These are phyloP conservation scores for Podaxis carcinomalis DNA, from an alignment of 768 basidiomycete genomes.

Conservation along the genomic window DNA sequence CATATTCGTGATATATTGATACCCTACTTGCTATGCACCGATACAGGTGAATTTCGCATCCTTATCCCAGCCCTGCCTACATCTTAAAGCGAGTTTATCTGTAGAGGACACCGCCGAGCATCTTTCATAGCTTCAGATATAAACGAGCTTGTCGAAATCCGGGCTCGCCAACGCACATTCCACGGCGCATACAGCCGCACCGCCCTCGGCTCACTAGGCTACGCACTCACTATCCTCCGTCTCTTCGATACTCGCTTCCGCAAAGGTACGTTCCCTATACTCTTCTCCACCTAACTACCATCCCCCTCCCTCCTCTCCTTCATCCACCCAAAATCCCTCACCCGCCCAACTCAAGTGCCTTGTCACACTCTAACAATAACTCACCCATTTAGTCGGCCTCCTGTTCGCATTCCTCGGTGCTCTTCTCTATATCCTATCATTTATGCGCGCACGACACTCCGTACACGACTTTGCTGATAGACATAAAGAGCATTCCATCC, in stretches of 20 bases:
- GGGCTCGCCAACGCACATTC: slow-evolving; percentile 79
- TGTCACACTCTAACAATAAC: background rate
- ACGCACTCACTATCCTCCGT: slow-evolving; percentile 68
- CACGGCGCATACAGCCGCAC: slow-evolving; percentile 79
- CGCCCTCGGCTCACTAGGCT: slow-evolving; percentile 70
- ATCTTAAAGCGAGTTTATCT: background rate
- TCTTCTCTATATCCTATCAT: slow-evolving; percentile 54
- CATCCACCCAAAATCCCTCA: background rate
- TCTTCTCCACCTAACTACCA: background rate
- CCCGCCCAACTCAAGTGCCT: background rate
- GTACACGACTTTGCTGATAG: slow-evolving; percentile 76
- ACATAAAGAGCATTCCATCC: slow-evolving; percentile 28
- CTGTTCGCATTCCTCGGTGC: slow-evolving; percentile 60
- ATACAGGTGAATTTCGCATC: slow-evolving; percentile 13
- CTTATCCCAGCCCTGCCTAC: background rate
- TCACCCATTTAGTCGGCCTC: slow-evolving; percentile 42
- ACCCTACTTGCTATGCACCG: background rate
- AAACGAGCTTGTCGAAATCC: slow-evolving; percentile 64
- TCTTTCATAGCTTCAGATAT: slow-evolving; percentile 53
- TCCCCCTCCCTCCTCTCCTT: background rate
- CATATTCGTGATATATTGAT: background rate
- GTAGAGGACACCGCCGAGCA: slow-evolving; percentile 31
- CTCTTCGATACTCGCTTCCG: slow-evolving; percentile 78
- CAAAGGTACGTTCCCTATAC: slow-evolving; percentile 44
- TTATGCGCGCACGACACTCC: slow-evolving; percentile 59